Conservation (phyloP, 1,284 basidiomycete species). For the Prillingera fragicola region DNA sequence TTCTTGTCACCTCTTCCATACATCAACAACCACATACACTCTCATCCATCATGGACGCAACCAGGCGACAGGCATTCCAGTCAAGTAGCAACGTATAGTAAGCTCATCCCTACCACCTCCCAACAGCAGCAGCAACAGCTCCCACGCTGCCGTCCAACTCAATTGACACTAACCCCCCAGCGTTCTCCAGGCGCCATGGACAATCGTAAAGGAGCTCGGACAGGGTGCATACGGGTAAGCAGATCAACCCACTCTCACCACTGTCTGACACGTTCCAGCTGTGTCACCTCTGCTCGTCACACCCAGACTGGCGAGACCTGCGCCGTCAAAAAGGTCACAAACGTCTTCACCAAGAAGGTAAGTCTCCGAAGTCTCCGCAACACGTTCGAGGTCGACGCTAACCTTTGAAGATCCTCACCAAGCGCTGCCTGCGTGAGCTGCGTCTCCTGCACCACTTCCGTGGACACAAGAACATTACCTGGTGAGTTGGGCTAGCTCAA, state of each 20-base stretch:
- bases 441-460: conserved; percentile 92
- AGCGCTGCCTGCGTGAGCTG: conserved; percentile 88
- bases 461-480: conserved; percentile 95
- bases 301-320: conserved; percentile 79
- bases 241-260: background rate
- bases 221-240: conserved; percentile 78
- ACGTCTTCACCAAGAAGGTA: conserved; percentile 81
- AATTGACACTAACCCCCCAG: conserved; percentile 18
- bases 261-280: conserved; percentile 47
- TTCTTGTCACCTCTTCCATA: too few relatives aligned
- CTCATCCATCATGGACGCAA: conserved; percentile 39
- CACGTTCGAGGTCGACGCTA: conserved; percentile 8
- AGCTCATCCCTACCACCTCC: conserved; percentile 13
- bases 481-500: conserved; percentile 11
- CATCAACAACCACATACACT: background rate
- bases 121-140: background rate
- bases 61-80: conserved; percentile 46
- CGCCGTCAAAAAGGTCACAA: conserved; percentile 71
- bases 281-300: conserved; percentile 80
- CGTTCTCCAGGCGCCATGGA: conserved; percentile 83
- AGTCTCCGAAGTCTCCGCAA: background rate
- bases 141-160: background rate
- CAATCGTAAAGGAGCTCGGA: conserved; percentile 90
- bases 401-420: conserved; percentile 70
- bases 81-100: conserved; percentile 47